A percentile compares a stretch with the other conserved stretches of the same genome.
These are phyloP conservation scores for Phytophthora sansomeana DNA, from an alignment of 352 stramenopile genomes.

Conservation along the genomic window DNA sequence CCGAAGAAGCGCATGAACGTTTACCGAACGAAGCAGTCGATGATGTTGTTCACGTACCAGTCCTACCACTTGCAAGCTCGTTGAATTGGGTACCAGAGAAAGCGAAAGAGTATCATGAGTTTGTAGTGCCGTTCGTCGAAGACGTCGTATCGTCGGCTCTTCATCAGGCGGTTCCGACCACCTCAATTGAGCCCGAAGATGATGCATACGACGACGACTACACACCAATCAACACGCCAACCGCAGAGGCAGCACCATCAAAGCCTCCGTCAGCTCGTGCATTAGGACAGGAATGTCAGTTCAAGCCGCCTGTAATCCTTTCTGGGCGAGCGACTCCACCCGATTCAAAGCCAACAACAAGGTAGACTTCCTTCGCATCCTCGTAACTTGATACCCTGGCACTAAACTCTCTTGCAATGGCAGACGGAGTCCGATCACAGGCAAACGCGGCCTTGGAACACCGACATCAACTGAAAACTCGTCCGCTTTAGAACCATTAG, in stretches of 20 bases:
- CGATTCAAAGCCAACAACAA: slow-evolving; percentile 19
- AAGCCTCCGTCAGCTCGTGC: slow-evolving; percentile 5
- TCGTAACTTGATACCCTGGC: background rate
- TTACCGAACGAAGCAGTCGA: background rate
- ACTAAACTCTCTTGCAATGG: slow-evolving; percentile 1
- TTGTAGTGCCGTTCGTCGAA: slow-evolving; percentile 21
- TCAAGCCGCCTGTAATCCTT: background rate
- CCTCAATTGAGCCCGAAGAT: slow-evolving; percentile 10
- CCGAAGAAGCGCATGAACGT: slow-evolving; percentile 1
- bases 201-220: slow-evolving; percentile 31
- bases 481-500: slow-evolving; percentile 13
- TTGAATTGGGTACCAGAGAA: background rate
- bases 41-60: slow-evolving; percentile 6
- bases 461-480: slow-evolving; percentile 5
- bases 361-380: background rate
- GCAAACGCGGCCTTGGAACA: slow-evolving; percentile 33
- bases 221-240: slow-evolving; percentile 27
- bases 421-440: slow-evolving; percentile 38
- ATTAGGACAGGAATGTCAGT: slow-evolving; percentile 5
- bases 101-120: background rate
- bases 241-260: background rate
- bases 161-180: background rate
- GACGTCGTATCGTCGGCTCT: slow-evolving; percentile 22
- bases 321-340: slow-evolving; percentile 25
- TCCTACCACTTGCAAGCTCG: slow-evolving; percentile 9